Evolutionary conservation across 495 filamentous ascomycete genomes (phyloP).

Genomic region (Xylaria bambusicola): DNA sequence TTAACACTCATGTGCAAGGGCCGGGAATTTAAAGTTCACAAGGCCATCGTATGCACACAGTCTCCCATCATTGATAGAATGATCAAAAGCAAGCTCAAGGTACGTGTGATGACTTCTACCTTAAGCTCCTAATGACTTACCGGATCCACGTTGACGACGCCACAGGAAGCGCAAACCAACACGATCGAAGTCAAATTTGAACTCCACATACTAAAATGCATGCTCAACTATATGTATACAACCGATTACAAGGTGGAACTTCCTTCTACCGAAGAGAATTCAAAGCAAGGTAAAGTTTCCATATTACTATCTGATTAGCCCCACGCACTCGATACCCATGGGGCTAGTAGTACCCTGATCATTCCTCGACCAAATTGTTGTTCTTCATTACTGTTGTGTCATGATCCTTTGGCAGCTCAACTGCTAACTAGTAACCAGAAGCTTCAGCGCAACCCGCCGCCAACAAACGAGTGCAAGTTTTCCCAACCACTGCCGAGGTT

Average conservation of each 20-base stretch:
- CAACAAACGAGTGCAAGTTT: not conserved
- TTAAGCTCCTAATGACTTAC: not conserved
- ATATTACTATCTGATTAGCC: too few relatives aligned
- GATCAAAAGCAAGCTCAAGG: not conserved
- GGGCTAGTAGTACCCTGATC: too few relatives aligned
- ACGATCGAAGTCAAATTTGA: conserved; percentile 1
- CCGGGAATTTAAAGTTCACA: not conserved
- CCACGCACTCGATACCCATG: too few relatives aligned
- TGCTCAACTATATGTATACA: conserved; percentile 7
- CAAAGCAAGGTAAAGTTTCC: too few relatives aligned
- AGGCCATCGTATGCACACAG: not conserved
- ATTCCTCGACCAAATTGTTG: too few relatives aligned
- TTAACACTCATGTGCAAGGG: not conserved
- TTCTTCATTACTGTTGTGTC: too few relatives aligned
- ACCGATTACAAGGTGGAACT: too few relatives aligned
- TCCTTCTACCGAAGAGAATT: too few relatives aligned
- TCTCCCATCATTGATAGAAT: not conserved
- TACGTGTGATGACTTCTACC: not conserved
- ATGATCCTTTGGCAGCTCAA: too few relatives aligned
- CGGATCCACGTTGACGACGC: not conserved
- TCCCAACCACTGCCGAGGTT: not conserved
- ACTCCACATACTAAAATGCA: not conserved
- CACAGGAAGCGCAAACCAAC: not conserved
- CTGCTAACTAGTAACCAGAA: too few relatives aligned
- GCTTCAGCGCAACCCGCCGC: too few relatives aligned